Evolutionary conservation across 2,329 filamentous ascomycete species (phyloP).

Genomic region (Hymenoscyphus scutula): DNA sequence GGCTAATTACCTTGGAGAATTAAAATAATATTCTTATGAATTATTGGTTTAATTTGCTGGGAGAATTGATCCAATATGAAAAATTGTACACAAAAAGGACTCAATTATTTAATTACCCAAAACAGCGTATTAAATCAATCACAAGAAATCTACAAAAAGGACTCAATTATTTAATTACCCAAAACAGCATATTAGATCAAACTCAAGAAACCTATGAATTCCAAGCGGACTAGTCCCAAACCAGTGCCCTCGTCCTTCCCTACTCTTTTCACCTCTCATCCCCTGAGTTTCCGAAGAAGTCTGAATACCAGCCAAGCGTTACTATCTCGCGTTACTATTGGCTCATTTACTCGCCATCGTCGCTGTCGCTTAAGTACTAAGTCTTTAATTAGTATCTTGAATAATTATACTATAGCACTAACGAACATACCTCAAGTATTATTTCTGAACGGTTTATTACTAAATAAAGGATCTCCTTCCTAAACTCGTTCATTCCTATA

Average conservation of each 20-base stretch:
- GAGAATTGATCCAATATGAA: too few species aligned
- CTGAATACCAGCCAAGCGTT: background rate
- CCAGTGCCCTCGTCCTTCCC: background rate
- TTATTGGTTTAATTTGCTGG: too few species aligned
- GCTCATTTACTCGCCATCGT: background rate
- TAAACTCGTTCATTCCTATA: background rate
- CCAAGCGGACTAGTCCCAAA: background rate
- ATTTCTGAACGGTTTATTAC: background rate
- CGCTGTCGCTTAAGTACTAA: background rate
- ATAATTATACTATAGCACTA: background rate
- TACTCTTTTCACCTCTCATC: background rate
- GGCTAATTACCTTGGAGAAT: too few species aligned
- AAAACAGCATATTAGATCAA: background rate
- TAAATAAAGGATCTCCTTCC: background rate
- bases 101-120: too few species aligned
- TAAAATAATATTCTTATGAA: too few species aligned
- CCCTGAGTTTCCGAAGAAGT: background rate
- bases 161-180: background rate
- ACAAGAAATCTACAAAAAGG: too few species aligned
- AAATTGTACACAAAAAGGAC: background rate
- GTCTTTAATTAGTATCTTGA: background rate
- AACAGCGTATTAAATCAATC: too few species aligned
- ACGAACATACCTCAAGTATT: background rate
- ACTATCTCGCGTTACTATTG: background rate
- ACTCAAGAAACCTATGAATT: background rate